Evolutionary conservation across 2,329 filamentous ascomycete species (phyloP), one percentile per base, ranked within the genome.

Genomic region (Fusarium circinatum): DNA sequence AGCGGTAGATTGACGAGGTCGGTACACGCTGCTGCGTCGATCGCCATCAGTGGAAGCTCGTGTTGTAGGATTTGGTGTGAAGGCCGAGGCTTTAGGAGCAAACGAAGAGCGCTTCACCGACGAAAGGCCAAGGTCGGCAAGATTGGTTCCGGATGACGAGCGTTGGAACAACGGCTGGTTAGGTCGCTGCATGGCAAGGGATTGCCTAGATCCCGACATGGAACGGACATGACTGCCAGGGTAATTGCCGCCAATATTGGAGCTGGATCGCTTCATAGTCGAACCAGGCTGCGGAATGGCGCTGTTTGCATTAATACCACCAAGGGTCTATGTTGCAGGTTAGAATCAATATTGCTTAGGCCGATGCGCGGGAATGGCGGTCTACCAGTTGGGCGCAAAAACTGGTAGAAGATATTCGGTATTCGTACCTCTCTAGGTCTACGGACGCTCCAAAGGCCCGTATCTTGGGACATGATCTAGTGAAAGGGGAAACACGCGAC

Each of bases 201-300:
- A 96, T 82, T 97, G 93, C 78, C 93, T 91, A 80, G 92, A 93
- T 79, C 92, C 93, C 71, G 95, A 98, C 78, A 94, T 90, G 34
- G 94, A 94, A 77, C 96, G 94, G 76, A 86, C 90, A 86, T 97
- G 94, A 80, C 92, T 91, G 62, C 79, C 81, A 22, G 91, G 90
- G 79, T 89, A 92, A 51, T 89, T 90, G 65, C 86, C 86, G 79
- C 90, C 90, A 72, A 90, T 91, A 76, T 91, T 91, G 18, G 94
- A 95, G 79, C 91, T 96, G 36, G 94, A 93, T 82, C 96, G 94
- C 86, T 99, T 99, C 89, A 99, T 92, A 45, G 95, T 94, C 45
- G 96, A 98, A 34, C 93, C 89, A 14, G 96, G 96, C 84, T 97
- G 94, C 26, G 96, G 96, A 72, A 99, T 94, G 28, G 91, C 90